These are phyloP conservation scores for Hypoxylon sp. DNA, from an alignment of 2,329 filamentous ascomycete species.

Conservation along the genomic window DNA sequence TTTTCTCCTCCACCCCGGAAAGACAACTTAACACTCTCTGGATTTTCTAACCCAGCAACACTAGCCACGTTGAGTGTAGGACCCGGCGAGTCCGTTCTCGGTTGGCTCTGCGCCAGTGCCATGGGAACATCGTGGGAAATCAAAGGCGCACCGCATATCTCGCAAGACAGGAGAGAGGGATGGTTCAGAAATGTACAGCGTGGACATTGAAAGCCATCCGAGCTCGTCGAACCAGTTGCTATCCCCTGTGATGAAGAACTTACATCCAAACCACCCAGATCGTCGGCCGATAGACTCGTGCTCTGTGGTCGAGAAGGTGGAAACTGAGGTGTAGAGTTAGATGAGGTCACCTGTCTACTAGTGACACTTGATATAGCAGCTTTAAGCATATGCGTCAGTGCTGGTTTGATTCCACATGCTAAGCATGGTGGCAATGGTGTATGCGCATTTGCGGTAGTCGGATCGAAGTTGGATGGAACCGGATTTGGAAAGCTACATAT, in stretches of 20 bases:
- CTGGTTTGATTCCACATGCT: slow-evolving; percentile 94
- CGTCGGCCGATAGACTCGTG: slow-evolving; percentile 31
- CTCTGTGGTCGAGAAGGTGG: slow-evolving; percentile 33
- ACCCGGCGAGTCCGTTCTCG: slow-evolving; percentile 82
- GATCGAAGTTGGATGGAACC: slow-evolving; percentile 93
- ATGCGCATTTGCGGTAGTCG: slow-evolving; percentile 81
- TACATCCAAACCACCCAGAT: slow-evolving; percentile 27
- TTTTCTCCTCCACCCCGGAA: slow-evolving; percentile 92
- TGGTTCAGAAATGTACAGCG: slow-evolving; percentile 96
- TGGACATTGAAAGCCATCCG: slow-evolving; percentile 74
- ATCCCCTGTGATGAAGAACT: slow-evolving; percentile 23
- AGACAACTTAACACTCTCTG: slow-evolving; percentile 88
- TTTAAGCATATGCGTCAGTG: slow-evolving; percentile 85
- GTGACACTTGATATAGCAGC: slow-evolving; percentile 84
- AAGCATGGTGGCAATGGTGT: slow-evolving; percentile 89
- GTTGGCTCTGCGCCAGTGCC: slow-evolving; percentile 59
- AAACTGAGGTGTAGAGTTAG: slow-evolving; percentile 38
- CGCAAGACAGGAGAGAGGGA: slow-evolving; percentile 85
- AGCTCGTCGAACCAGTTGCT: slow-evolving; percentile 14
- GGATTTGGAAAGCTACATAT: slow-evolving; percentile 97
- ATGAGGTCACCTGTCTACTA: slow-evolving; percentile 57
- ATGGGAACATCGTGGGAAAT: slow-evolving; percentile 65
- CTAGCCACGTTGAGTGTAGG: slow-evolving; percentile 69
- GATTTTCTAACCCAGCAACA: slow-evolving; percentile 66
- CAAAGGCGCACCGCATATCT: slow-evolving; percentile 89